Percentiles rank a stretch among this genome's conserved stretches.
Conservation (phyloP, 1,284 basidiomycete genomes). For the Spongiforma sp. region DNA sequence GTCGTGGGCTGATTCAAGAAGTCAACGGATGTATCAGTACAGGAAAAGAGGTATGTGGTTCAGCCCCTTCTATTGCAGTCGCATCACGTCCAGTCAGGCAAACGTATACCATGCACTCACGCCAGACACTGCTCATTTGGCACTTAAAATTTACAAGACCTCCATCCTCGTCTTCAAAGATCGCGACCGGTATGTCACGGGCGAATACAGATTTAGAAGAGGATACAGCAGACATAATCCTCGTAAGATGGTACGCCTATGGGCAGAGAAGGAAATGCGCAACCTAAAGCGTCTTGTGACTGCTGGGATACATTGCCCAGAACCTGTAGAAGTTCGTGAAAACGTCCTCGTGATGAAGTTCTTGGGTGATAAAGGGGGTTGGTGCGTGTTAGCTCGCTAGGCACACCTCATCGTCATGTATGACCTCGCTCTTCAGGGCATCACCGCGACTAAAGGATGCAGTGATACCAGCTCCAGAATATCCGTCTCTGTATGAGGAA, state of each 20-base stretch:
- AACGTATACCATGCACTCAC: conserved; percentile 92
- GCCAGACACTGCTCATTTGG: conserved; percentile 68
- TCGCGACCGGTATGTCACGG: conserved; percentile 91
- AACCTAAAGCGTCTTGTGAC: conserved; percentile 87
- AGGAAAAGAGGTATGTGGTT: conserved; percentile 84
- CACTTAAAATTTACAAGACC: conserved; percentile 99
- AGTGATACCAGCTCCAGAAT: conserved; percentile 57
- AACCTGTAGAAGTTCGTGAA: conserved; percentile 92
- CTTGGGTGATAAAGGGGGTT: conserved; percentile 82
- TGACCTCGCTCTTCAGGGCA: conserved; percentile 57
- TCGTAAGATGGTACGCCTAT: conserved; percentile 98
- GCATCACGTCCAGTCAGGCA: conserved; percentile 56
- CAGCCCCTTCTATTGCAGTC: not conserved
- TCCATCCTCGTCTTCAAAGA: conserved; percentile 98
- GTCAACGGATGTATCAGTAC: conserved; percentile 95
- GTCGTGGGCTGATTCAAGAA: conserved; percentile 82
- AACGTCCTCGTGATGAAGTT: conserved; percentile 99
- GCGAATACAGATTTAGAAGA: conserved; percentile 91
- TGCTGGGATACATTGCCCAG: conserved; percentile 87
- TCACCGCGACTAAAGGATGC: conserved; percentile 94
- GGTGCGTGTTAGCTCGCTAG: conserved; percentile 52
- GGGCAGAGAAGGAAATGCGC: conserved; percentile 99
- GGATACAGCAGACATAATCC: conserved; percentile 95
- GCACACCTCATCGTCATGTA: conserved; percentile 9
- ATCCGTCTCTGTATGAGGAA: conserved; percentile 78